These are phyloP conservation scores for Abelmoschus esculentus DNA, from an alignment of 345 rosid species.

Conservation along the genomic window DNA sequence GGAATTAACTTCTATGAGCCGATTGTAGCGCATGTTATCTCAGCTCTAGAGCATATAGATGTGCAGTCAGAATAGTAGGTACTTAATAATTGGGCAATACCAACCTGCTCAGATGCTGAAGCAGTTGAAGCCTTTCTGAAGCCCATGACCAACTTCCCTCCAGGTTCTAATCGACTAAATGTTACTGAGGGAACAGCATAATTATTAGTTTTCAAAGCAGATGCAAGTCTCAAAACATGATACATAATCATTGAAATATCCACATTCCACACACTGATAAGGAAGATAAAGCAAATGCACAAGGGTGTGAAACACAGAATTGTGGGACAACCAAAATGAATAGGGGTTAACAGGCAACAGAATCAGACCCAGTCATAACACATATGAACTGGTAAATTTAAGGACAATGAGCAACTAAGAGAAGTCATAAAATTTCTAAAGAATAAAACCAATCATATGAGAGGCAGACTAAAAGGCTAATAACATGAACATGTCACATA, in stretches of 20 bases:
- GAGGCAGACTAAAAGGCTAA: neutral
- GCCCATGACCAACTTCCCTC: slow-evolving; percentile 91
- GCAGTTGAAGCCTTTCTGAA: slow-evolving; percentile 75
- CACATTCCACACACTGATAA: slow-evolving; percentile 12
- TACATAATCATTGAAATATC: slow-evolving; percentile 7
- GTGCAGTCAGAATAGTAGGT: slow-evolving; percentile 3
- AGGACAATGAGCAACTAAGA: slow-evolving; percentile 14
- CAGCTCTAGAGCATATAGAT: slow-evolving; percentile 5
- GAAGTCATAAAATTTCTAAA: slow-evolving; percentile 3
- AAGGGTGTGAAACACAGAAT: slow-evolving; percentile 5
- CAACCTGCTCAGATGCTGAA: slow-evolving; percentile 80
- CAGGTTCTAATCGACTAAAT: slow-evolving; percentile 88
- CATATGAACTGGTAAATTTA: slow-evolving; percentile 8
- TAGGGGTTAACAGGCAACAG: neutral
- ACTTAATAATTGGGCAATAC: slow-evolving; percentile 8
- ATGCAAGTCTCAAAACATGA: slow-evolving; percentile 11
- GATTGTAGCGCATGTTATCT: neutral
- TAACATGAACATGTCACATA: slow-evolving; percentile 9
- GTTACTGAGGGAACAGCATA: slow-evolving; percentile 51
- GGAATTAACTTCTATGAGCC: neutral
- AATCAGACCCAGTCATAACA: neutral
- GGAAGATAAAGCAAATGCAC: slow-evolving; percentile 12
- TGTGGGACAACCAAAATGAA: neutral
- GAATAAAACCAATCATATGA: slow-evolving; percentile 6
- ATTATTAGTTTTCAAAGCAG: slow-evolving; percentile 22